phyloP scores from a whole-genome alignment of 257 asterid genomes.

The Solanum lignicaule region DNA sequence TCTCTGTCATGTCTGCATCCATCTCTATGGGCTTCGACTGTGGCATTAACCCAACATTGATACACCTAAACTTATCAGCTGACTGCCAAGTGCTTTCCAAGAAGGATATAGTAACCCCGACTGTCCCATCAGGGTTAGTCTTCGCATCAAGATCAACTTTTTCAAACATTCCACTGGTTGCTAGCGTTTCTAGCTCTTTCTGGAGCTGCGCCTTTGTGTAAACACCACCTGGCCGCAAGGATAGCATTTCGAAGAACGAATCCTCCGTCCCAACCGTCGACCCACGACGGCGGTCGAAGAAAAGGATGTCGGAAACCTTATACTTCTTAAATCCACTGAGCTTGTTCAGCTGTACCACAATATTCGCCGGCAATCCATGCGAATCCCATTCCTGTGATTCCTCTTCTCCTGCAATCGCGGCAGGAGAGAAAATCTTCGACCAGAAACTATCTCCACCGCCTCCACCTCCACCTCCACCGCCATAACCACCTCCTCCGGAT shows the following conservation, averaged over 20 bases:
- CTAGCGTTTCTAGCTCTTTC: conserved; percentile 82
- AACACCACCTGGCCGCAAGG: conserved; percentile 77
- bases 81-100: conserved; percentile 81
- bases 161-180: conserved; percentile 90
- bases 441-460: conserved; percentile 45
- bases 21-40: conserved; percentile 82
- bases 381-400: conserved; percentile 81
- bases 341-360: conserved; percentile 68
- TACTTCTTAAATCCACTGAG: conserved; percentile 85
- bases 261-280: conserved; percentile 67
- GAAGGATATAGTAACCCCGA: conserved; percentile 60
- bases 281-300: conserved; percentile 55
- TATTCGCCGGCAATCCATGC: conserved; percentile 88
- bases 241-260: conserved; percentile 89
- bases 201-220: conserved; percentile 82
- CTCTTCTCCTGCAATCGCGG: conserved; percentile 76
- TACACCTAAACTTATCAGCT: conserved; percentile 79
- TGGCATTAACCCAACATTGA: conserved; percentile 81
- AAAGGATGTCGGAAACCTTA: conserved; percentile 72
- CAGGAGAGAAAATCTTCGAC: conserved; percentile 37
- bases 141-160: conserved; percentile 76
- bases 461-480: conserved; percentile 35
- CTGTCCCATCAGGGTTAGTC: conserved; percentile 81
- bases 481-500: conserved; percentile 25
- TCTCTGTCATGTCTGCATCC: conserved; percentile 96